These are phyloP conservation scores for Hibiscus trionum DNA, from an alignment of 345 rosid species.

Conservation along the genomic window DNA sequence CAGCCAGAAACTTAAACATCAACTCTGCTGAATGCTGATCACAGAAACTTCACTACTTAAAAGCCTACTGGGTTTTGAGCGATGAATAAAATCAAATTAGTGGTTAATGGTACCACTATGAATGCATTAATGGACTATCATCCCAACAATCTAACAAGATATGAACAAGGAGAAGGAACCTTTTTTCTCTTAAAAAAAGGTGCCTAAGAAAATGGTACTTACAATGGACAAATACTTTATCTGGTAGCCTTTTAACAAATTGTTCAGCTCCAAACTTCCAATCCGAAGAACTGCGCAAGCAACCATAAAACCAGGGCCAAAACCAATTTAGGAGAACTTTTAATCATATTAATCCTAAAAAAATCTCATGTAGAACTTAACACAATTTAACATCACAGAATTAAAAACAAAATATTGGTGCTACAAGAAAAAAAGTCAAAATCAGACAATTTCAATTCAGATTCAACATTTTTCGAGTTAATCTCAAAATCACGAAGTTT, in stretches of 20 bases:
- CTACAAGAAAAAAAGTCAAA: neutral
- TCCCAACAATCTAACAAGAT: neutral
- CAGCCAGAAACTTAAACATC: neutral
- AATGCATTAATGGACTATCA: neutral
- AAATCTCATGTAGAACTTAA: neutral
- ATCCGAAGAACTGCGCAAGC: conserved; percentile 56
- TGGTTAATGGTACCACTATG: neutral
- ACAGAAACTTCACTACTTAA: conserved; percentile 69
- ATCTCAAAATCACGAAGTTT: neutral
- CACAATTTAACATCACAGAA: neutral
- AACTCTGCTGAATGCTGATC: conserved; percentile 49
- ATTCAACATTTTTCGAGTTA: neutral
- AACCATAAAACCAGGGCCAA: neutral
- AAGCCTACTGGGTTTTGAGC: conserved; percentile 25
- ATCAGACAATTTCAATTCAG: neutral
- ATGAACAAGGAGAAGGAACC: neutral
- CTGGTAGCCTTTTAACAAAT: conserved; percentile 65
- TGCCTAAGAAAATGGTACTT: conserved; percentile 22
- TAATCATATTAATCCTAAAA: neutral
- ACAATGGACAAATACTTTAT: conserved; percentile 87
- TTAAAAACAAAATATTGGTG: neutral
- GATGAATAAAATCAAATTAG: neutral
- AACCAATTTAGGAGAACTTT: neutral
- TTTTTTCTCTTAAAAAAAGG: neutral
- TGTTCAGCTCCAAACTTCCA: conserved; percentile 95